Conservation (phyloP, 2,329 filamentous ascomycete genomes). For the Neonectria coccinea region DNA sequence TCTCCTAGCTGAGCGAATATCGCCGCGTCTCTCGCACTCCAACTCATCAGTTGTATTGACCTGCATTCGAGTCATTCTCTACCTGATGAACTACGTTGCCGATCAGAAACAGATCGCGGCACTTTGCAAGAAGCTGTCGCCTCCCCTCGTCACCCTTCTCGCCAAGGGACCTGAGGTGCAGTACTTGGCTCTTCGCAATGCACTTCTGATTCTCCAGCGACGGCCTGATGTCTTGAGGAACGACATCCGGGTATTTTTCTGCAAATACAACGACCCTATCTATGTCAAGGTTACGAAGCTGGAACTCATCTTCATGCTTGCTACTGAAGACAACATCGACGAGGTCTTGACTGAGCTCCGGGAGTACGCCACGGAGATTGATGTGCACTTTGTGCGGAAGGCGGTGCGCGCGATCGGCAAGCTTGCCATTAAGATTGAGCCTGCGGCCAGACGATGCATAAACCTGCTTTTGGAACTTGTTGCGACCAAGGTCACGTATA, state of each 20-base stretch:
- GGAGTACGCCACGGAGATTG: slow-evolving; percentile 98
- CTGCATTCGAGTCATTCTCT: slow-evolving; percentile 94
- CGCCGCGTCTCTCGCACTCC: slow-evolving; percentile 94
- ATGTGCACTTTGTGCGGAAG: slow-evolving; percentile 98
- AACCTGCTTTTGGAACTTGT: slow-evolving; percentile 92
- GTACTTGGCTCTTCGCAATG: slow-evolving; percentile 93
- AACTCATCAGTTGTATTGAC: slow-evolving; percentile 97
- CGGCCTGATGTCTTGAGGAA: slow-evolving; percentile 93
- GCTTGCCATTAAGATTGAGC: slow-evolving; percentile 98
- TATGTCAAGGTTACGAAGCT: slow-evolving; percentile 99
- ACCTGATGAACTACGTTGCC: slow-evolving; percentile 98
- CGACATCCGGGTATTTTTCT: slow-evolving; percentile 98
- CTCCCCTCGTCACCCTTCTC: slow-evolving; percentile 91
- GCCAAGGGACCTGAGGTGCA: slow-evolving; percentile 99
- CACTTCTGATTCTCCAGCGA: slow-evolving; percentile 90
- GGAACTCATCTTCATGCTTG: slow-evolving; percentile 98
- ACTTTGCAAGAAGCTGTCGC: slow-evolving; percentile 92
- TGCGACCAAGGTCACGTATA: slow-evolving; percentile 98
- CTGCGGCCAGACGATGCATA: slow-evolving; percentile 90
- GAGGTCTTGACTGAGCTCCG: slow-evolving; percentile 93
- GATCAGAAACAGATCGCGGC: slow-evolving; percentile 89
- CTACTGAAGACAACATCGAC: slow-evolving; percentile 93
- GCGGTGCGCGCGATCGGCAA: slow-evolving; percentile 98
- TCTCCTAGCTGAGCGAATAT: slow-evolving; percentile 90
- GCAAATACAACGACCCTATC: slow-evolving; percentile 99